These are phyloP conservation scores for Shiraia bambusicola DNA, from an alignment of 2,329 filamentous ascomycete species.

Conservation along the genomic window DNA sequence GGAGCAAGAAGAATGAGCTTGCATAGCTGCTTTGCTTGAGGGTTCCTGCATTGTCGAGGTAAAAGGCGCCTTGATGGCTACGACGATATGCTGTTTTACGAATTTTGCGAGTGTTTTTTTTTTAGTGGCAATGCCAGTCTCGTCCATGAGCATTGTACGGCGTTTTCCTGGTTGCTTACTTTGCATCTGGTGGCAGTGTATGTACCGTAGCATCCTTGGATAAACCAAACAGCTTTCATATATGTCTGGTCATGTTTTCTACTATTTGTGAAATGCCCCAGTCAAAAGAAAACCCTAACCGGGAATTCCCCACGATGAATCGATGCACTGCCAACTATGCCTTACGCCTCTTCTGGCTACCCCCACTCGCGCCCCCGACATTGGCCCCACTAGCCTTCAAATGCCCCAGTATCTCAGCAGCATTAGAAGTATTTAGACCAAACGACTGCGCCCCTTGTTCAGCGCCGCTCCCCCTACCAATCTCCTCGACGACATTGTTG, in stretches of 20 bases:
- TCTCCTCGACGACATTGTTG: conserved; percentile 50
- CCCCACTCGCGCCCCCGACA: conserved; percentile 25
- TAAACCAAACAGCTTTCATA: not conserved
- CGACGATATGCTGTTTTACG: no score
- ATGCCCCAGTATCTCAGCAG: conserved; percentile 39
- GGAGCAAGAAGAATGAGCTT: conserved; percentile 55
- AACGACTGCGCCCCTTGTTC: conserved; percentile 21
- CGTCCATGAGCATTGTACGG: no score
- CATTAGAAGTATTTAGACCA: conserved; percentile 35
- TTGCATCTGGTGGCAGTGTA: not conserved
- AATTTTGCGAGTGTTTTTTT: no score
- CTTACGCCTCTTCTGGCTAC: conserved; percentile 39
- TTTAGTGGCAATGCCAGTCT: not conserved
- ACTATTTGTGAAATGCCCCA: no score
- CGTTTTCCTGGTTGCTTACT: no score
- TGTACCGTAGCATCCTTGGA: not conserved
- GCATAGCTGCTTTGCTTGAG: not conserved
- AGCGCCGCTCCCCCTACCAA: conserved; percentile 40
- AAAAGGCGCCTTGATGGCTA: no score
- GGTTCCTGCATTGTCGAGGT: no score
- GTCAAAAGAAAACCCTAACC: no score
- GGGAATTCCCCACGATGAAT: no score
- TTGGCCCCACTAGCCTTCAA: conserved; percentile 38
- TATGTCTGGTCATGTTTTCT: no score
- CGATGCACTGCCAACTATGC: conserved; percentile 9